Evolutionary conservation across 2,329 filamentous ascomycete species (phyloP).

Genomic region (Torrubiellomyces zombiae): DNA sequence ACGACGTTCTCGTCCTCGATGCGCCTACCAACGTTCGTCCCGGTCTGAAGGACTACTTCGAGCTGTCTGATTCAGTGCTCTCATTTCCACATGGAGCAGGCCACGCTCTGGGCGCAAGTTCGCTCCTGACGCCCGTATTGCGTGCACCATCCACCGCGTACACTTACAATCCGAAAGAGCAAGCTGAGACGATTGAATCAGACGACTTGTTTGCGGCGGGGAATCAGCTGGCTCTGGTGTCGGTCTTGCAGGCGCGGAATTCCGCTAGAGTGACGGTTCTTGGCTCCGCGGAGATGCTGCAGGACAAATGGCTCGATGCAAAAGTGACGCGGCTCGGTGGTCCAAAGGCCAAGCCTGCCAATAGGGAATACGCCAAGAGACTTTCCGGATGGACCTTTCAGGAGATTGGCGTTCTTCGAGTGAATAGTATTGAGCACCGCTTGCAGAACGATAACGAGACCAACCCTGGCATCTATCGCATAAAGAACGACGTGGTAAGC

Average conservation of each 20-base stretch:
- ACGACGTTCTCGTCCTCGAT: slow-evolving; percentile 74
- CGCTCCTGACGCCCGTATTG: slow-evolving; percentile 66
- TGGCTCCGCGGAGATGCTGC: slow-evolving; percentile 72
- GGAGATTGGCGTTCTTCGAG: slow-evolving; percentile 76
- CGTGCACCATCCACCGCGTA: slow-evolving; percentile 75
- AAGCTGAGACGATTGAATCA: slow-evolving; percentile 40
- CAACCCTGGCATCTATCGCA: slow-evolving; percentile 81
- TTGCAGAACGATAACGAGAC: slow-evolving; percentile 36
- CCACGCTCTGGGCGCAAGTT: slow-evolving; percentile 63
- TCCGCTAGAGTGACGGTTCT: slow-evolving; percentile 77
- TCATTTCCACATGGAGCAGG: slow-evolving; percentile 72
- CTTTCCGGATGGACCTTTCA: slow-evolving; percentile 93
- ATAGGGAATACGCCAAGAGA: slow-evolving; percentile 71
- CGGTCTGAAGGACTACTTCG: slow-evolving; percentile 65
- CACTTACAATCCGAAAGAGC: slow-evolving; percentile 85
- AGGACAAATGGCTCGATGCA: slow-evolving; percentile 77
- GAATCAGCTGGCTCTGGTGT: slow-evolving; percentile 68
- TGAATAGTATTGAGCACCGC: slow-evolving; percentile 70
- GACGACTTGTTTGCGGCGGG: slow-evolving; percentile 80
- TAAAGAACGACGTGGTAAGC: slow-evolving; percentile 94
- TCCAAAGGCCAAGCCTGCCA: slow-evolving; percentile 47
- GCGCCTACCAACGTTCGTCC: slow-evolving; percentile 47
- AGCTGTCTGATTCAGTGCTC: slow-evolving; percentile 38
- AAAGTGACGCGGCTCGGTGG: slow-evolving; percentile 47
- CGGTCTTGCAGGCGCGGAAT: slow-evolving; percentile 79